These are phyloP conservation scores for Cystobasidium slooffiae DNA, from an alignment of 1,284 basidiomycete species.

Conservation along the genomic window DNA sequence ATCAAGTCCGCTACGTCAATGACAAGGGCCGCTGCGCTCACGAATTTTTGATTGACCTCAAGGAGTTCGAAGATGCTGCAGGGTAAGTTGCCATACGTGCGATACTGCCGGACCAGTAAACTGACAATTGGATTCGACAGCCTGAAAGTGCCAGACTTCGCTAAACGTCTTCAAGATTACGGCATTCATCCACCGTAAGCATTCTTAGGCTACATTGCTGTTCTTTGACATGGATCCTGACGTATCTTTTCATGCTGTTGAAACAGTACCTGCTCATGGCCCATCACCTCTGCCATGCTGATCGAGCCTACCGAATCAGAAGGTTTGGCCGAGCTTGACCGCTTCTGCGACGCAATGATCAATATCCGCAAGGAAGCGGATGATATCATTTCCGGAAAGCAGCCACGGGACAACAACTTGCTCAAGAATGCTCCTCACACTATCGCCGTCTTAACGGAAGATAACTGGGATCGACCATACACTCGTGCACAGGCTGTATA, in stretches of 20 bases:
- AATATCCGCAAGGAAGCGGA: slow-evolving; percentile 89
- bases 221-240: neutral
- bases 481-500: slow-evolving; percentile 82
- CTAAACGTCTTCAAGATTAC: slow-evolving; percentile 81
- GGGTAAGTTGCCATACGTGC: slow-evolving; percentile 58
- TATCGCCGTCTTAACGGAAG: slow-evolving; percentile 72
- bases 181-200: slow-evolving; percentile 49
- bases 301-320: slow-evolving; percentile 96
- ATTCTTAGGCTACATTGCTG: neutral
- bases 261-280: slow-evolving; percentile 88
- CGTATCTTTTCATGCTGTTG: neutral
- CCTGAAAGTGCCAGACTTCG: slow-evolving; percentile 91
- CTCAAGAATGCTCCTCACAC: slow-evolving; percentile 95
- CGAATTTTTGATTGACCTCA: slow-evolving; percentile 91
- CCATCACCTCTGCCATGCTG: slow-evolving; percentile 84
- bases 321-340: slow-evolving; percentile 84
- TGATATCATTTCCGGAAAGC: slow-evolving; percentile 80
- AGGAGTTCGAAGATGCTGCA: slow-evolving; percentile 85
- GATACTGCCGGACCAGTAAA: neutral
- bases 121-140: neutral
- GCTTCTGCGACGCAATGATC: slow-evolving; percentile 97
- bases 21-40: slow-evolving; percentile 89
- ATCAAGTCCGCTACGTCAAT: slow-evolving; percentile 88
- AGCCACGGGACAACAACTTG: slow-evolving; percentile 84
- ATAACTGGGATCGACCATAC: slow-evolving; percentile 87